Evolutionary conservation across 169 alveolate species (phyloP).

Genomic region (Theileria equi): DNA sequence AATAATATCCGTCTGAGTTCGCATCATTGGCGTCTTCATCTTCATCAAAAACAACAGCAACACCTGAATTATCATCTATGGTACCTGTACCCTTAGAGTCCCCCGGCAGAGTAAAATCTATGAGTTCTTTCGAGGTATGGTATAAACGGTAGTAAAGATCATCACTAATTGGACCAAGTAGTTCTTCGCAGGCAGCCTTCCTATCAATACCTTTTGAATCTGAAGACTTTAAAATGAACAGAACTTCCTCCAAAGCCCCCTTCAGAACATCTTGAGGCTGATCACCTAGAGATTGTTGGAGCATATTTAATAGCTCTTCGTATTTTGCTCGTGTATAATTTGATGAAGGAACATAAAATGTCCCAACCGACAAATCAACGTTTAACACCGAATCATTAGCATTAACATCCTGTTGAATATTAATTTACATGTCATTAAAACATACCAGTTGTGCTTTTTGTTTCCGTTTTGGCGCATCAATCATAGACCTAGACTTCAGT

Average conservation of each 20-base stretch:
- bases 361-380: conserved; percentile 79
- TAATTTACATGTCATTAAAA: conserved; percentile 18
- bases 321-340: conserved; percentile 85
- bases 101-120: conserved; percentile 73
- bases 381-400: conserved; percentile 83
- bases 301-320: conserved; percentile 83
- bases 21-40: conserved; percentile 72
- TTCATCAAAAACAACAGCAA: conserved; percentile 76
- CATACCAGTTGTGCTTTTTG: conserved; percentile 59
- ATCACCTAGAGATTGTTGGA: conserved; percentile 87
- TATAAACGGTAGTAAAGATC: conserved; percentile 58
- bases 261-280: conserved; percentile 87
- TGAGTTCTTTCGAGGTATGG: conserved; percentile 67
- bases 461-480: conserved; percentile 36
- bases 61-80: conserved; percentile 68
- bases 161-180: conserved; percentile 62
- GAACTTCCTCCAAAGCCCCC: conserved; percentile 91
- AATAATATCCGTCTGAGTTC: conserved; percentile 30
- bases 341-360: conserved; percentile 88
- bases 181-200: conserved; percentile 74
- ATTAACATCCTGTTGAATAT: conserved; percentile 58
- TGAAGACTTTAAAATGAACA: conserved; percentile 85
- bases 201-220: conserved; percentile 77
- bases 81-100: conserved; percentile 33
- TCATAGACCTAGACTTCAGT: conserved; percentile 7